A percentile compares a stretch with the other conserved stretches of the same genome.
Conservation (phyloP, 495 filamentous ascomycete species). For the Choiromyces venosus region DNA sequence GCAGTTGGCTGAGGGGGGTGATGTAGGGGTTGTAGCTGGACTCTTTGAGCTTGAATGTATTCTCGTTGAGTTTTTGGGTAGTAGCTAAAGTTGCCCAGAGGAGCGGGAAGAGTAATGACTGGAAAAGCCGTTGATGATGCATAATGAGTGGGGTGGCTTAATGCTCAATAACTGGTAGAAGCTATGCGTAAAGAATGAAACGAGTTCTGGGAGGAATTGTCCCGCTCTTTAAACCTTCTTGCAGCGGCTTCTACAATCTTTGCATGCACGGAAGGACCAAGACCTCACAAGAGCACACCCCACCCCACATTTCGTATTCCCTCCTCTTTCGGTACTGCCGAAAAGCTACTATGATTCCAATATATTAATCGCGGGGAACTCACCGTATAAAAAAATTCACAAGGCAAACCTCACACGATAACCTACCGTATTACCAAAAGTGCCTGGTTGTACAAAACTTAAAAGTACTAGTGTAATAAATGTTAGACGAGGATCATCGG, state of each 20-base stretch:
- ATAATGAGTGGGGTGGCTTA: background rate
- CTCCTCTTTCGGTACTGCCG: background rate
- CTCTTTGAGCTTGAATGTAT: conserved; percentile 16
- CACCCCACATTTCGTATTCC: background rate
- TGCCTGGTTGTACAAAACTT: background rate
- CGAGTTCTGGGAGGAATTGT: background rate
- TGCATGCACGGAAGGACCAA: too few relatives aligned
- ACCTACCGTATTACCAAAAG: background rate
- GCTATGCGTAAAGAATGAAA: background rate
- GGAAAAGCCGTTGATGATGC: background rate
- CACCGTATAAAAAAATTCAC: background rate
- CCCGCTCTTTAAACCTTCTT: background rate
- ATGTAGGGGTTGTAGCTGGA: conserved; percentile 33
- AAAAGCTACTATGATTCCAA: background rate
- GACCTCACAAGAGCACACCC: background rate
- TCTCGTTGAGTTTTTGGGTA: background rate
- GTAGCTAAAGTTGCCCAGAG: background rate
- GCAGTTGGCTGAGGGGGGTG: conserved; percentile 25
- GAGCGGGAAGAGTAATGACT: background rate
- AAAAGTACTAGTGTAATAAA: too few relatives aligned
- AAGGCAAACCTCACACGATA: background rate
- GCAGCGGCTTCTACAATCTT: too few relatives aligned
- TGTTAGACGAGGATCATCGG: background rate
- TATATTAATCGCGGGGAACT: background rate
- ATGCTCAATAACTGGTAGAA: background rate